phyloP scores from a whole-genome alignment of 371 early-diverging fungal species.

The Apophysomyces trapeziformis region DNA sequence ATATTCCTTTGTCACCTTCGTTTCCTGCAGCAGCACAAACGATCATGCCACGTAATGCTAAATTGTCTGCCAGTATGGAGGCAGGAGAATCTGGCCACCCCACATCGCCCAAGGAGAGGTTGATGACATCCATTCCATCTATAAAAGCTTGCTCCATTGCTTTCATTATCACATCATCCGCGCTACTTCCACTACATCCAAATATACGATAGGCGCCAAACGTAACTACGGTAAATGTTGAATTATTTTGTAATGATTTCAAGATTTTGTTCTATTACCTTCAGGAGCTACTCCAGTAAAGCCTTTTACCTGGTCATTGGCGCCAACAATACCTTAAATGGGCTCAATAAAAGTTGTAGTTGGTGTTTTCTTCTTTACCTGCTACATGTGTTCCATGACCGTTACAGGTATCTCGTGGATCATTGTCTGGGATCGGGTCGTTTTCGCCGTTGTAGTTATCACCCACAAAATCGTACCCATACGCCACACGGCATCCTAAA shows the following conservation, averaged over 20 bases:
- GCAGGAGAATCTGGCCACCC: conserved; percentile 54
- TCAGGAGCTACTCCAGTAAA: conserved; percentile 70
- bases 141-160: conserved; percentile 73
- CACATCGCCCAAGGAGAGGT: conserved; percentile 46
- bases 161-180: conserved; percentile 70
- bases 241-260: background rate
- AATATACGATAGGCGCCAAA: conserved; percentile 76
- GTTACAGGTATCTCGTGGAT: conserved; percentile 62
- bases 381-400: conserved; percentile 73
- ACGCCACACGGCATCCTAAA: conserved; percentile 53
- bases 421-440: conserved; percentile 33
- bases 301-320: conserved; percentile 39
- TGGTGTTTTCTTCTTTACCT: conserved; percentile 26
- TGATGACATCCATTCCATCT: conserved; percentile 66
- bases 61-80: conserved; percentile 40
- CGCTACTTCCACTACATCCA: conserved; percentile 76
- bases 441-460: conserved; percentile 41
- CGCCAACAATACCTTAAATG: conserved; percentile 61
- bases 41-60: conserved; percentile 38
- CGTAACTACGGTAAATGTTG: conserved; percentile 35
- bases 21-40: conserved; percentile 72
- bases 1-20: conserved; percentile 69
- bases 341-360: background rate
- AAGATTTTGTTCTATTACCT: conserved; percentile 26
- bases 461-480: conserved; percentile 63